Evolutionary conservation across 176 grass and related monocot species (phyloP).

Genomic region (Musa itinerans): DNA sequence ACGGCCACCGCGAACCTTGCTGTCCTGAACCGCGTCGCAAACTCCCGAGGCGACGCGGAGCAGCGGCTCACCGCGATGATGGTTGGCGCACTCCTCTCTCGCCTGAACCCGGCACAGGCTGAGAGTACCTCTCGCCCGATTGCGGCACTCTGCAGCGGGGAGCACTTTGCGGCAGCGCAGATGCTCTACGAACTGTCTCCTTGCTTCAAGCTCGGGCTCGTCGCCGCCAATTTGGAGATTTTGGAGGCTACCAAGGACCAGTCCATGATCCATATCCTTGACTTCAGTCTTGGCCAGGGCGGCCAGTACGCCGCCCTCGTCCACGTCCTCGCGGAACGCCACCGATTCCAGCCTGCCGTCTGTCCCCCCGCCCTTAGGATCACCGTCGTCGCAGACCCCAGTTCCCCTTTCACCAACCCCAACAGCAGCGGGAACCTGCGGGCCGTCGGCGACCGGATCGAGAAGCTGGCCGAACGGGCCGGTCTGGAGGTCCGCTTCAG

Average conservation of each 20-base stretch:
- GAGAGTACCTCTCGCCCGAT: conserved; percentile 15
- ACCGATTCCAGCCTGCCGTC: not conserved
- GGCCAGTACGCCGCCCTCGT: conserved; percentile 57
- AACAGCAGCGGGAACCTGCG: not conserved
- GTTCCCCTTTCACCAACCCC: conserved; percentile 40
- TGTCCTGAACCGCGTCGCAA: conserved; percentile 32
- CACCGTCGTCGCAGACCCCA: conserved; percentile 63
- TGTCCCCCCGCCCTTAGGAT: conserved; percentile 30
- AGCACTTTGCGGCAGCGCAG: conserved; percentile 43
- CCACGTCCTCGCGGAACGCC: conserved; percentile 42
- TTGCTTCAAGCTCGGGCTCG: conserved; percentile 70
- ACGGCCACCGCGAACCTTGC: conserved; percentile 38
- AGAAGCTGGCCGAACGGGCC: conserved; percentile 38
- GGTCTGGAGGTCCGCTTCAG: conserved; percentile 43
- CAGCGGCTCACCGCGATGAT: conserved; percentile 76
- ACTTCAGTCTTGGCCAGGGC: conserved; percentile 56
- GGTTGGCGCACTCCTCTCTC: conserved; percentile 38
- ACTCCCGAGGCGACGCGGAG: conserved; percentile 48
- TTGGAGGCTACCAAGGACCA: conserved; percentile 36
- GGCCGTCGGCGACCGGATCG: conserved; percentile 34
- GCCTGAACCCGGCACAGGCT: conserved; percentile 29
- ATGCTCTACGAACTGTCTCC: conserved; percentile 54
- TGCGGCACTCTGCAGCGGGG: conserved; percentile 36
- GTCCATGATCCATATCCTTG: conserved; percentile 54
- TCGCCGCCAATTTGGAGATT: conserved; percentile 63